Percentiles rank a stretch among this genome's conserved stretches.
Evolutionary conservation across 768 basidiomycete genomes (phyloP).

Genomic region (Daedaleopsis nitida): DNA sequence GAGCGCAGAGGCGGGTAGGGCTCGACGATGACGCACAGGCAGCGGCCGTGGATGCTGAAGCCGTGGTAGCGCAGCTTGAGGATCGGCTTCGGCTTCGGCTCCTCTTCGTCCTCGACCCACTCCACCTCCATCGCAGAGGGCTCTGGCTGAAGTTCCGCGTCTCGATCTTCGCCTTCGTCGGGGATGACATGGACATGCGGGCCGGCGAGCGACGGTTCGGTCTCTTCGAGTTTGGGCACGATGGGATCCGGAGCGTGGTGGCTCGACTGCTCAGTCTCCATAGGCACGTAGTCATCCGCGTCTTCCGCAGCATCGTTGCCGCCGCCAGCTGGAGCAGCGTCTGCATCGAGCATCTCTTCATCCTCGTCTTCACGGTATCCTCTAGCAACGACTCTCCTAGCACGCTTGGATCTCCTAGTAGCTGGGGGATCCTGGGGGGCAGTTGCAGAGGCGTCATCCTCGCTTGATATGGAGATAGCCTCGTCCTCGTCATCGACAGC

Average conservation of each 20-base stretch:
- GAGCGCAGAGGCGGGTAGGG: constrained; percentile 66
- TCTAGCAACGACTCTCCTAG: constrained; percentile 29
- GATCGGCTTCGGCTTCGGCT: constrained; percentile 70
- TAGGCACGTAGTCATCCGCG: background rate
- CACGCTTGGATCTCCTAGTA: constrained; percentile 36
- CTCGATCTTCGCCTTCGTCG: background rate
- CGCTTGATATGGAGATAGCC: constrained; percentile 17
- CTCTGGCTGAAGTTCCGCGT: background rate
- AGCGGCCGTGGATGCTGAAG: constrained; percentile 69
- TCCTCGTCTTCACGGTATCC: constrained; percentile 30
- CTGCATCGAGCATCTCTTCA: constrained; percentile 12
- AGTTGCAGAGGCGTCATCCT: constrained; percentile 1
- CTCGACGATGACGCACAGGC: constrained; percentile 82
- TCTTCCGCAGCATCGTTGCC: background rate
- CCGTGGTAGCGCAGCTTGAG: constrained; percentile 70
- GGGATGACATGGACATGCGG: background rate
- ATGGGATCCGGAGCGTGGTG: background rate
- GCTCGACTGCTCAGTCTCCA: constrained; percentile 1
- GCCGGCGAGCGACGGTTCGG: constrained; percentile 19
- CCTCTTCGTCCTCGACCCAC: constrained; percentile 57
- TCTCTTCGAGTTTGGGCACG: constrained; percentile 20
- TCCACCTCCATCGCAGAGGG: constrained; percentile 9
- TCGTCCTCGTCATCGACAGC: constrained; percentile 21
- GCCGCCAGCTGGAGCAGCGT: background rate
- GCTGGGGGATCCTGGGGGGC: background rate